Evolutionary conservation across 2,329 filamentous ascomycete genomes (phyloP).

Genomic region (Colletotrichum orchidophilum): DNA sequence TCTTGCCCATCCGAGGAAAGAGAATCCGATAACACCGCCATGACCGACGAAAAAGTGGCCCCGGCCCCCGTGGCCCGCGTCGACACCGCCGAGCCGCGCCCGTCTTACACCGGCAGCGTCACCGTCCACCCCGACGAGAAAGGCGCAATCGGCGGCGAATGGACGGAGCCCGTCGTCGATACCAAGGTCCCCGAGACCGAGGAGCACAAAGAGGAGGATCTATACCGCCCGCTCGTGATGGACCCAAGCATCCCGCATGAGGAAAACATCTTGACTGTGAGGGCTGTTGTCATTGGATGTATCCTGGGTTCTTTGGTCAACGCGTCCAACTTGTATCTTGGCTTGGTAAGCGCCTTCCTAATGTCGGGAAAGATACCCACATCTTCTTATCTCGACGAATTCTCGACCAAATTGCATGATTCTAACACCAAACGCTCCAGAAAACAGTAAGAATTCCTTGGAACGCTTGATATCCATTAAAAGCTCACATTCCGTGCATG

Average conservation of each 20-base stretch:
- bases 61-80: not conserved
- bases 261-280: slow-evolving; percentile 60
- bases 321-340: slow-evolving; percentile 70
- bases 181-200: slow-evolving; percentile 41
- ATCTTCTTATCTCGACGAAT: not conserved
- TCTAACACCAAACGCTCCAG: slow-evolving; percentile 37
- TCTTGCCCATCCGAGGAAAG: not conserved
- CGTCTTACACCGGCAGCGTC: slow-evolving; percentile 12
- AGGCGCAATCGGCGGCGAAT: slow-evolving; percentile 31
- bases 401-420: not conserved
- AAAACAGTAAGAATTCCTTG: too few relatives aligned
- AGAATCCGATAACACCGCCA: not conserved
- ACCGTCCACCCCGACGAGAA: slow-evolving; percentile 26
- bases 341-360: slow-evolving; percentile 39
- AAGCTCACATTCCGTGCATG: too few relatives aligned
- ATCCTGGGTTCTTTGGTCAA: slow-evolving; percentile 68
- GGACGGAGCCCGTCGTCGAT: slow-evolving; percentile 34
- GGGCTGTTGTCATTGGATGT: slow-evolving; percentile 64
- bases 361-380: too few relatives aligned
- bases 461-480: too few relatives aligned
- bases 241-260: slow-evolving; percentile 50
- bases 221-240: slow-evolving; percentile 51
- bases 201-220: slow-evolving; percentile 46
- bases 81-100: slow-evolving; percentile 17
- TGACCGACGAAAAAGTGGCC: slow-evolving; percentile 17